phyloP scores from a whole-genome alignment of 2,329 filamentous ascomycete species.

The Acrodontium crateriforme region DNA sequence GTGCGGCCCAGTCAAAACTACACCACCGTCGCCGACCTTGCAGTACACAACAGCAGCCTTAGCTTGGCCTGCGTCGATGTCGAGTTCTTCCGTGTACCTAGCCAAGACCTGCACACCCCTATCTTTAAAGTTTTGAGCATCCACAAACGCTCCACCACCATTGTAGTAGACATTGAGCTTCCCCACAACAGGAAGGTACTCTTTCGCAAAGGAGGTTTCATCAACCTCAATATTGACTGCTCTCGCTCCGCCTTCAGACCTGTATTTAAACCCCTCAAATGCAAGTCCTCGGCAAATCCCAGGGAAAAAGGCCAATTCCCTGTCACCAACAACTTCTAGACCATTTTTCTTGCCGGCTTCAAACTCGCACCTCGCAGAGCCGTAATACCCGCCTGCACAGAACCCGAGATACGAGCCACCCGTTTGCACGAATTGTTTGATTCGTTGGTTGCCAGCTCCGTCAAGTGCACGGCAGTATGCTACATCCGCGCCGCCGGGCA shows the following conservation, averaged over 20 bases:
- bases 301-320: constrained; percentile 81
- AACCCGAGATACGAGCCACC: constrained; percentile 83
- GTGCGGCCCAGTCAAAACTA: constrained; percentile 74
- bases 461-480: constrained; percentile 82
- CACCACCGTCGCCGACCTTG: constrained; percentile 66
- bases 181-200: constrained; percentile 35
- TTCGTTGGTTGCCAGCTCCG: constrained; percentile 72
- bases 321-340: constrained; percentile 71
- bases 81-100: constrained; percentile 58
- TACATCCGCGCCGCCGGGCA: constrained; percentile 88
- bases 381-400: constrained; percentile 92
- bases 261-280: constrained; percentile 80
- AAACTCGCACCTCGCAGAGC: constrained; percentile 69
- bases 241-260: constrained; percentile 70
- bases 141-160: constrained; percentile 84
- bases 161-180: constrained; percentile 69
- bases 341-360: constrained; percentile 69
- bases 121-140: constrained; percentile 48
- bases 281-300: constrained; percentile 75
- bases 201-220: constrained; percentile 33
- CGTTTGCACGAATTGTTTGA: constrained; percentile 69
- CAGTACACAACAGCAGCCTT: constrained; percentile 73
- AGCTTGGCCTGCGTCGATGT: constrained; percentile 60
- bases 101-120: constrained; percentile 69
- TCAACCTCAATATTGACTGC: constrained; percentile 55